Conservation (phyloP, 768 basidiomycete genomes). For the Pleurotus platypus region DNA sequence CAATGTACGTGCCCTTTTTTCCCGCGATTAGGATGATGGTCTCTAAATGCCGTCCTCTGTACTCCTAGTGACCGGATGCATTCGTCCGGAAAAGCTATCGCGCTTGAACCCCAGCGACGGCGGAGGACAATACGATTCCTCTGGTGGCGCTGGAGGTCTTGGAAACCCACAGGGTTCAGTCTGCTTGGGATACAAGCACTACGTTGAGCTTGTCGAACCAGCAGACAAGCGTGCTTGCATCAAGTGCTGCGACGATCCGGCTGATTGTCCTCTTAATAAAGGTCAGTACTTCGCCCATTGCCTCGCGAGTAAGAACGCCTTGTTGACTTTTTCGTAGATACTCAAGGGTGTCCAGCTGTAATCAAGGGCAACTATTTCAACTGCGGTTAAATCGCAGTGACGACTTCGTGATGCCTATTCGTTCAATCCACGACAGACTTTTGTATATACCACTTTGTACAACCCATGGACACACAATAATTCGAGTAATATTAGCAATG, state of each 20-base stretch:
- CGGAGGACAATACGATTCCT: constrained; percentile 60
- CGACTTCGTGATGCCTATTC: too few species aligned
- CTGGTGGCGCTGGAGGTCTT: constrained; percentile 43
- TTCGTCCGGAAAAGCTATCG: constrained; percentile 36
- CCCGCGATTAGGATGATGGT: not conserved
- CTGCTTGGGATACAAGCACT: constrained; percentile 58
- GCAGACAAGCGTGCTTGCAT: constrained; percentile 49
- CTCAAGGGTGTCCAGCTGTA: constrained; percentile 46
- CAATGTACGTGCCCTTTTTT: constrained; percentile 33
- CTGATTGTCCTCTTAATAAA: constrained; percentile 49
- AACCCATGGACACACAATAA: too few species aligned
- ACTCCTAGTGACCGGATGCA: constrained; percentile 51
- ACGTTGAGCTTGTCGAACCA: constrained; percentile 57
- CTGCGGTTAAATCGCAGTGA: constrained; percentile 29
- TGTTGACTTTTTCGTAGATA: constrained; percentile 29
- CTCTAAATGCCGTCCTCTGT: not conserved
- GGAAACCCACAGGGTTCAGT: constrained; percentile 51
- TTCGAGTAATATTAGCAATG: too few species aligned
- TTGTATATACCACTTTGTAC: too few species aligned
- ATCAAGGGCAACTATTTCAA: constrained; percentile 54
- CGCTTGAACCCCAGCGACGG: constrained; percentile 43
- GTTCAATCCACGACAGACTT: not conserved
- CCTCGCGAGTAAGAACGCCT: not conserved
- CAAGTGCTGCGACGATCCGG: constrained; percentile 51
- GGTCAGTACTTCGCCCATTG: constrained; percentile 24